Percentiles rank a stretch among this genome's conserved stretches.
Conservation (phyloP, 352 stramenopile species). For the Phytopythium helicoides region DNA sequence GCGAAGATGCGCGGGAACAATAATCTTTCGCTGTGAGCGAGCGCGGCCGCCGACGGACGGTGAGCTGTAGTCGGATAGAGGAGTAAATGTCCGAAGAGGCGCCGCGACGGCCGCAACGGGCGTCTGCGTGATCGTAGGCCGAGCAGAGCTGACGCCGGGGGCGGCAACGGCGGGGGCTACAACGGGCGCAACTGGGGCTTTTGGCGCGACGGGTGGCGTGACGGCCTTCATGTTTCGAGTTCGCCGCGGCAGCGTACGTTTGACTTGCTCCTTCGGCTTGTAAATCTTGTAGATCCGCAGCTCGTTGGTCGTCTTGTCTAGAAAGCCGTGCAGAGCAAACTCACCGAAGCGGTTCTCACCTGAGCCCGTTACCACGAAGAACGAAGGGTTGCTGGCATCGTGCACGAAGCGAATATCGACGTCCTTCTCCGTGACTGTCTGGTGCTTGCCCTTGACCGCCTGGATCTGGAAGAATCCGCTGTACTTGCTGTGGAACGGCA, state of each 20-base stretch:
- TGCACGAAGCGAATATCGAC: slow-evolving; percentile 83
- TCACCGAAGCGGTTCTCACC: slow-evolving; percentile 81
- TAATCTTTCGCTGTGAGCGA: slow-evolving; percentile 70
- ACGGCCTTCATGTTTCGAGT: slow-evolving; percentile 17
- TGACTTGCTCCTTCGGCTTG: slow-evolving; percentile 79
- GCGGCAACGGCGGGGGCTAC: slow-evolving; percentile 15
- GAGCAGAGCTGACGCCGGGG: slow-evolving; percentile 12
- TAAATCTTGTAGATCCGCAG: slow-evolving; percentile 86
- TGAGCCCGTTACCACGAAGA: slow-evolving; percentile 65
- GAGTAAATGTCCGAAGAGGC: slow-evolving; percentile 35
- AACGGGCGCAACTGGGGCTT: slow-evolving; percentile 1
- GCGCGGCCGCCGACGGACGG: slow-evolving; percentile 51
- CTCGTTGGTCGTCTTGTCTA: slow-evolving; percentile 78
- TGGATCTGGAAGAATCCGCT: slow-evolving; percentile 87
- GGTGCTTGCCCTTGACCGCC: slow-evolving; percentile 76
- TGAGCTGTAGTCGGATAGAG: slow-evolving; percentile 48
- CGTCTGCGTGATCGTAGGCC: slow-evolving; percentile 19
- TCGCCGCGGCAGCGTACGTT: slow-evolving; percentile 65
- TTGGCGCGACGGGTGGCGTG: slow-evolving; percentile 14
- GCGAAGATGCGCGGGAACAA: slow-evolving; percentile 71
- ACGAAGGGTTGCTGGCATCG: slow-evolving; percentile 53
- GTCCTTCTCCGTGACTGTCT: slow-evolving; percentile 78
- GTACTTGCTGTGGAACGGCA: slow-evolving; percentile 82
- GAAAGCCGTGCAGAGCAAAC: slow-evolving; percentile 68
- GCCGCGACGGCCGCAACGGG: slow-evolving; percentile 29